Conservation (phyloP, 2,329 filamentous ascomycete species). For the Colletotrichum echinochloae region DNA sequence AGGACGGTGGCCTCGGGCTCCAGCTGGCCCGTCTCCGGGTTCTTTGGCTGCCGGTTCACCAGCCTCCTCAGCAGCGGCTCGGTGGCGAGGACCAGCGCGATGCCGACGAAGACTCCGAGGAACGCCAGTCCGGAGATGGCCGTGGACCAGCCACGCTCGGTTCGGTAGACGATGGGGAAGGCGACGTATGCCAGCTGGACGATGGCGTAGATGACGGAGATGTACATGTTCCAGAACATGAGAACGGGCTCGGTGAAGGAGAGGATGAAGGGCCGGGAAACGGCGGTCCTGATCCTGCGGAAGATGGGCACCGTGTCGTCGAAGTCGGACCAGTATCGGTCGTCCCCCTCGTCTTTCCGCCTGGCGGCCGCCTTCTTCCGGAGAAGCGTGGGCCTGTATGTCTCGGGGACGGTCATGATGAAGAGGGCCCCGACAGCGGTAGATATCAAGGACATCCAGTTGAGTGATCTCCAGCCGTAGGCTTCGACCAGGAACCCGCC, state of each 20-base stretch:
- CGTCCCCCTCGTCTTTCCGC: constrained; percentile 63
- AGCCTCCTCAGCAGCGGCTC: constrained; percentile 58
- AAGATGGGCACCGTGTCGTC: constrained; percentile 66
- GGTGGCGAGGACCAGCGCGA: constrained; percentile 50
- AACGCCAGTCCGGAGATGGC: constrained; percentile 64
- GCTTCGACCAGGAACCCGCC: constrained; percentile 69
- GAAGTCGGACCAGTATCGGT: constrained; percentile 67
- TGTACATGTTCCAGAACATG: constrained; percentile 67
- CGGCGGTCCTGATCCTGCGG: constrained; percentile 67
- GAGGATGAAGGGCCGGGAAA: constrained; percentile 71
- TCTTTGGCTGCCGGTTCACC: constrained; percentile 69
- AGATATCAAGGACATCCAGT: constrained; percentile 69
- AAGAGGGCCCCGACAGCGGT: constrained; percentile 63
- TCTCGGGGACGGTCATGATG: constrained; percentile 64
- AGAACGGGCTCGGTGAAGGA: constrained; percentile 70
- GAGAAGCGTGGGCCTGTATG: constrained; percentile 66
- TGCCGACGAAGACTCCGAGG: constrained; percentile 40
- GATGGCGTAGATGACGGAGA: constrained; percentile 72
- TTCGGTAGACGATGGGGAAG: constrained; percentile 71
- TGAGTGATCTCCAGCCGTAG: constrained; percentile 73
- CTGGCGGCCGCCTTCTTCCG: constrained; percentile 60
- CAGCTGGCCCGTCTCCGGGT: constrained; percentile 68
- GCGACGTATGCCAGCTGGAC: constrained; percentile 75
- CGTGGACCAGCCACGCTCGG: constrained; percentile 67
- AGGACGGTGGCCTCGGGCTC: constrained; percentile 73